These are phyloP conservation scores for Phytophthora ohioensis DNA, from an alignment of 352 stramenopile genomes.

Conservation along the genomic window DNA sequence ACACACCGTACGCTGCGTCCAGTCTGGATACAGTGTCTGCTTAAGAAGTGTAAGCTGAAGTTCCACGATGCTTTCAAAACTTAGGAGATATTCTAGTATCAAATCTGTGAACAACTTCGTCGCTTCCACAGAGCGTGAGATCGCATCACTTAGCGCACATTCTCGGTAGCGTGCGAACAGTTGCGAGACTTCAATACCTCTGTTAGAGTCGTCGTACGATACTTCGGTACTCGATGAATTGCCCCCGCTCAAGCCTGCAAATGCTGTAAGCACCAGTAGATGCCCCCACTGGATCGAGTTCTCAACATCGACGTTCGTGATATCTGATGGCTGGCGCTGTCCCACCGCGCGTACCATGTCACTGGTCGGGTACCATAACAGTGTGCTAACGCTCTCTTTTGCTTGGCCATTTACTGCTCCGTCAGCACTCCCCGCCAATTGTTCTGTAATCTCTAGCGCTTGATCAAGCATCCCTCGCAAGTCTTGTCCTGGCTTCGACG, in stretches of 20 bases:
- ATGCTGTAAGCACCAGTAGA: slow-evolving; percentile 47
- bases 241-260: slow-evolving; percentile 22
- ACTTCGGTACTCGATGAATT: slow-evolving; percentile 3
- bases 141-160: slow-evolving; percentile 34
- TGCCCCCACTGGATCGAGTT: slow-evolving; percentile 47
- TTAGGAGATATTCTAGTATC: slow-evolving; percentile 43
- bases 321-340: slow-evolving; percentile 38
- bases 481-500: slow-evolving; percentile 39
- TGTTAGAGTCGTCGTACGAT: slow-evolving; percentile 20
- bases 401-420: slow-evolving; percentile 14
- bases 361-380: slow-evolving; percentile 50
- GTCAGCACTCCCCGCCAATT: slow-evolving; percentile 22
- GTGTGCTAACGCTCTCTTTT: slow-evolving; percentile 22
- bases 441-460: slow-evolving; percentile 45
- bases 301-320: slow-evolving; percentile 20
- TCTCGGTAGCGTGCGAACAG: slow-evolving; percentile 52
- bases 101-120: slow-evolving; percentile 50
- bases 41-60: slow-evolving; percentile 64
- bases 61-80: slow-evolving; percentile 35
- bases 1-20: slow-evolving; percentile 49
- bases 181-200: slow-evolving; percentile 36
- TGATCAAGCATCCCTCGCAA: slow-evolving; percentile 42
- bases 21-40: slow-evolving; percentile 58
- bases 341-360: slow-evolving; percentile 55
- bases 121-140: slow-evolving; percentile 20